Conservation (phyloP, 345 rosid genomes). For the Erysimum cheiranthoides region DNA sequence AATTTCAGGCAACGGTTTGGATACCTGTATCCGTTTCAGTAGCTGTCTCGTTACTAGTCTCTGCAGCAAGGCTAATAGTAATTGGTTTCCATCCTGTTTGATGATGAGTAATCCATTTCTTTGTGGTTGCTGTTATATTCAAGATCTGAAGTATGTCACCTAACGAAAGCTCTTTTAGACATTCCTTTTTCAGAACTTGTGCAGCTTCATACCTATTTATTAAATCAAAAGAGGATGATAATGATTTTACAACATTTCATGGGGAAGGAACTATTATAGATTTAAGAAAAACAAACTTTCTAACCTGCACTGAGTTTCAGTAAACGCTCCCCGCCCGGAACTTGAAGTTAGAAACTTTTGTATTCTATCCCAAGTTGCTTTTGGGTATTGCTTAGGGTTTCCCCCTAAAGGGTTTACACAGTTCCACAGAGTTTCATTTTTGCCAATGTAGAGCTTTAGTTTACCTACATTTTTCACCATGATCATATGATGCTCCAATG, state of each 20-base stretch:
- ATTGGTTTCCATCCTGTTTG: conserved; percentile 87
- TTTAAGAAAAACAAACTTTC: conserved; percentile 2
- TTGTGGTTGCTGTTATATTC: conserved; percentile 59
- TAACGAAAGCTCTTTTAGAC: conserved; percentile 64
- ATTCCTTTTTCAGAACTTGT: conserved; percentile 57
- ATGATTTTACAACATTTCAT: neutral
- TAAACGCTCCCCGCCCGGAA: conserved; percentile 56
- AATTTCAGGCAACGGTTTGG: conserved; percentile 31
- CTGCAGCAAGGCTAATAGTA: conserved; percentile 53
- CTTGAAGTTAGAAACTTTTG: conserved; percentile 63
- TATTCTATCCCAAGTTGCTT: conserved; percentile 69
- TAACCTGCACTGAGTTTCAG: conserved; percentile 80
- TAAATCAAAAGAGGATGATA: conserved; percentile 14
- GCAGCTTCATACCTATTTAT: conserved; percentile 81
- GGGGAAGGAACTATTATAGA: neutral
- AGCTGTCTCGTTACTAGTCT: conserved; percentile 40
- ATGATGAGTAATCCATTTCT: conserved; percentile 74
- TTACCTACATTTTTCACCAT: conserved; percentile 57
- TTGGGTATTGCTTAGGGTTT: conserved; percentile 56
- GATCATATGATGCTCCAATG: conserved; percentile 72
- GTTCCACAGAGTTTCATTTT: conserved; percentile 72
- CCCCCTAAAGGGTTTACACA: conserved; percentile 79
- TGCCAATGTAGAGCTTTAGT: conserved; percentile 68
- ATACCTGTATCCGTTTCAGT: conserved; percentile 39
- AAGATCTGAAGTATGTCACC: conserved; percentile 74